Conservation (phyloP, 2,329 filamentous ascomycete species). For the Aspergillus persii region DNA sequence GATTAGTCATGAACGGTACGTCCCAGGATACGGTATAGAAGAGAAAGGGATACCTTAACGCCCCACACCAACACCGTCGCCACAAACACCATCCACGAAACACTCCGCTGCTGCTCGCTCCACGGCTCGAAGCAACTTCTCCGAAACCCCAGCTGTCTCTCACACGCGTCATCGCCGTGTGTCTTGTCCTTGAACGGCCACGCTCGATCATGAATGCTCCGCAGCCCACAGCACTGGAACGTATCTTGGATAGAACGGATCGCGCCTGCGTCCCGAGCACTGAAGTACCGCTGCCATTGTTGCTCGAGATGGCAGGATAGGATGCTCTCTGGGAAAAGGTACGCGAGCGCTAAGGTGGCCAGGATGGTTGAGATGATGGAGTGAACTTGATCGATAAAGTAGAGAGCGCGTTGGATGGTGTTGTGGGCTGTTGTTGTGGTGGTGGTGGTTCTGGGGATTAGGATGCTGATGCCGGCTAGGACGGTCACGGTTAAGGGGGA, state of each 20-base stretch:
- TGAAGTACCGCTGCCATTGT: conserved; percentile 33
- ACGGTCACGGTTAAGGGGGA: conserved; percentile 9
- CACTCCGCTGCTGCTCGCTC: conserved; percentile 25
- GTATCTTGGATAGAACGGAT: conserved; percentile 35
- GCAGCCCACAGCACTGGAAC: conserved; percentile 35
- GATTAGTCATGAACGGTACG: neutral
- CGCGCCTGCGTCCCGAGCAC: conserved; percentile 26
- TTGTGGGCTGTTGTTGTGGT: neutral
- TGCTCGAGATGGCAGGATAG: conserved; percentile 29
- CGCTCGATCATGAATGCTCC: conserved; percentile 36
- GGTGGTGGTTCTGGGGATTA: neutral
- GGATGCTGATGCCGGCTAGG: conserved; percentile 6
- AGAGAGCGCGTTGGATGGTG: neutral
- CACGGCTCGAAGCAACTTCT: conserved; percentile 31
- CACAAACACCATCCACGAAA: conserved; percentile 29
- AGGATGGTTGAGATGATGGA: conserved; percentile 25
- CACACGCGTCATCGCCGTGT: conserved; percentile 32
- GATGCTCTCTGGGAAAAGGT: conserved; percentile 26
- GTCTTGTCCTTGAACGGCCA: conserved; percentile 37
- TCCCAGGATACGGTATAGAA: no score
- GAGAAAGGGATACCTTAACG: conserved; percentile 18
- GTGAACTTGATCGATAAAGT: conserved; percentile 12
- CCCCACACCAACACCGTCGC: conserved; percentile 22
- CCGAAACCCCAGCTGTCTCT: conserved; percentile 29
- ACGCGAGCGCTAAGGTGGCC: conserved; percentile 30